Base-by-base conservation (phyloP, 345 rosid genomes). In the Hibiscus mutabilis region DNA sequence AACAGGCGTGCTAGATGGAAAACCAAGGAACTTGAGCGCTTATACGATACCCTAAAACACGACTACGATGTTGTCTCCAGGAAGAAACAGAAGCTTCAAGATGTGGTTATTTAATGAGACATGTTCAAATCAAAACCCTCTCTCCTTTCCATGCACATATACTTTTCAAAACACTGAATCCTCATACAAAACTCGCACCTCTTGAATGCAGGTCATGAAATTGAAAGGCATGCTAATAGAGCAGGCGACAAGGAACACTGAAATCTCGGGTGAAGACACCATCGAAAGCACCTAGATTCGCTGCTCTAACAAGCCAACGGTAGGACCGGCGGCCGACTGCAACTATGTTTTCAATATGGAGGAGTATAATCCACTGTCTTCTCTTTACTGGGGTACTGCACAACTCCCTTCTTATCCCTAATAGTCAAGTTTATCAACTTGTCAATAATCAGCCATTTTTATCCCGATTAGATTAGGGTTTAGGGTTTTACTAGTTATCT, bases 1-100 rank as follows among this genome's bases (percentile, higher is more conserved):
- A 94, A 94, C 80, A 83, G 92, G 62, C 88, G 95, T 35, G 96
- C 98, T 58, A 78, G 98, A 46, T 94, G 98, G 97, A 94, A 94
- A 78, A 79, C 89, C 29, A 91, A 94, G 83, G 89, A 88, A 73
- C 91, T 91, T 6, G 93, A 87, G 74, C 86, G 83, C 68, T 82
- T 85, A 24, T 94, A 94, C 25, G 85, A 90, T 68, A 55, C 87
- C 0, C 91, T 94, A 42, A 89, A 87, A 73, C 87, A 79, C 51
- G 93, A 91, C 56, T 90, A 75, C 8, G 90, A 88, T 57, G 77
- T 51, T 69, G 81, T 90, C 51, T 83, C 80, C 46, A 78, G 79
- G 75, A 96, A 94, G 72, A 94, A 94, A 52, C 84, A 76, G 59
- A 76, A 78, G 77, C 92, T 94, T 69, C 86, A 90, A 77, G 92